Conservation (phyloP, 2,329 filamentous ascomycete genomes). For the Colletotrichum tamarilloi region DNA sequence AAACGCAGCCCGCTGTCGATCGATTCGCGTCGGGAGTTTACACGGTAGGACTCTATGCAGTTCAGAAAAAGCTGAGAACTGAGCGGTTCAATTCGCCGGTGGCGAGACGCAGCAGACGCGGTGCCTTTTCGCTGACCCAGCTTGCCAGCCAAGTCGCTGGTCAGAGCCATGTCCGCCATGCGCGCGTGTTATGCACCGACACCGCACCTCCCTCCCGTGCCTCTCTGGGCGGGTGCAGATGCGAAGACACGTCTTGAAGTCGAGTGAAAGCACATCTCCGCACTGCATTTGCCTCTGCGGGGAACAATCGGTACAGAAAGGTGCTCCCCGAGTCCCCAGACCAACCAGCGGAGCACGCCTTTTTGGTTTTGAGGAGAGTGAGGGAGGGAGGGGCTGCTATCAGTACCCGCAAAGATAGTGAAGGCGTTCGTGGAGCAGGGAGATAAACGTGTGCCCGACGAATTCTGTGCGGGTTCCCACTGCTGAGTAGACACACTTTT, state of each 20-base stretch:
- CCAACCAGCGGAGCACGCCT: neutral
- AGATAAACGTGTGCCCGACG: neutral
- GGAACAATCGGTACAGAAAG: neutral
- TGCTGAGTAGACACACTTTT: neutral
- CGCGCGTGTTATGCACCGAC: neutral
- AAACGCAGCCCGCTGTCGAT: constrained; percentile 10
- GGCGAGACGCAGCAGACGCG: constrained; percentile 4
- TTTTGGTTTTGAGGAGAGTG: neutral
- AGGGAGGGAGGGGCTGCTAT: neutral
- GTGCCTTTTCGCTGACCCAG: neutral
- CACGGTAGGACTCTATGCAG: too few relatives aligned
- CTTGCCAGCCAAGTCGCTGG: neutral
- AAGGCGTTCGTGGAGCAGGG: neutral
- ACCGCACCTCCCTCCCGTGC: neutral
- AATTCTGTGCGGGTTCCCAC: neutral
- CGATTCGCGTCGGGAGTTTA: neutral
- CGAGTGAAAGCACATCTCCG: neutral
- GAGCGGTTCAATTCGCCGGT: neutral
- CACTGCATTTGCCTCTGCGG: neutral
- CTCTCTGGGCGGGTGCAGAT: neutral
- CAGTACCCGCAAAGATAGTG: neutral
- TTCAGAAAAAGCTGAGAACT: neutral
- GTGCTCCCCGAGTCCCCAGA: neutral
- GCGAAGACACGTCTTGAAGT: neutral
- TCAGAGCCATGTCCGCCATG: neutral